Evolutionary conservation across 1,284 basidiomycete genomes (phyloP).

Genomic region (Tilletia walkeri): DNA sequence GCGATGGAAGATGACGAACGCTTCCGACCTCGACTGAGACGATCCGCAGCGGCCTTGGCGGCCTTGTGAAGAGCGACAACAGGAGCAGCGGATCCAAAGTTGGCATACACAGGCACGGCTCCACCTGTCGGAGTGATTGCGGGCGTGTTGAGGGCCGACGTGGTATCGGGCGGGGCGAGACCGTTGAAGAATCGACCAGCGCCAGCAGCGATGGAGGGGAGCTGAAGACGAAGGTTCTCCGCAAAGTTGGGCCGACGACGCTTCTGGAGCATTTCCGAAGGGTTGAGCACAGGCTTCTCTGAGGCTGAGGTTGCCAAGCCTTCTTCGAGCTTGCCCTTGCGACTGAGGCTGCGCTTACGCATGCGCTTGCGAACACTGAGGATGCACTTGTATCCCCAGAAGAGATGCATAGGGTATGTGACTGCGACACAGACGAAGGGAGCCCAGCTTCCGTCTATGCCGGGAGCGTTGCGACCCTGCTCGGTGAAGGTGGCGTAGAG

Average conservation of each 20-base stretch:
- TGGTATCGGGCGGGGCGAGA: constrained; percentile 37
- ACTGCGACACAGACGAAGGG: constrained; percentile 35
- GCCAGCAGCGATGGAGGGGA: constrained; percentile 30
- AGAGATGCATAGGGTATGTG: constrained; percentile 54
- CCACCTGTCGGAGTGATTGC: constrained; percentile 40
- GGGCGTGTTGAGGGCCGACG: constrained; percentile 49
- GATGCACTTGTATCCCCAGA: constrained; percentile 54
- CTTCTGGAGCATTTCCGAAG: not conserved
- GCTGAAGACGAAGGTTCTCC: constrained; percentile 1
- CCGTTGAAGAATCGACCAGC: constrained; percentile 46
- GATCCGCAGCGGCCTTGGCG: not conserved
- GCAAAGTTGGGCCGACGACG: not conserved
- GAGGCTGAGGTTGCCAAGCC: not conserved
- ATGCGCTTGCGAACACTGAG: constrained; percentile 47
- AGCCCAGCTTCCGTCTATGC: constrained; percentile 37
- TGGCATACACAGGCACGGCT: constrained; percentile 35
- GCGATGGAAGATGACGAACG: not conserved
- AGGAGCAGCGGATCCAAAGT: constrained; percentile 40
- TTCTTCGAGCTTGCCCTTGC: constrained; percentile 14
- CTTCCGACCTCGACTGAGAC: not conserved
- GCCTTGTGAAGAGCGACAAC: constrained; percentile 18
- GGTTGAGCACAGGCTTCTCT: not conserved
- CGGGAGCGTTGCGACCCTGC: constrained; percentile 38
- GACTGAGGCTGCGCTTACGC: constrained; percentile 40
- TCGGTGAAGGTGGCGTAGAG: constrained; percentile 34